A percentile compares a stretch with the other conserved stretches of the same genome.
phyloP scores from a whole-genome alignment of 2,329 filamentous ascomycete genomes.

The Raffaelea albimanens region DNA sequence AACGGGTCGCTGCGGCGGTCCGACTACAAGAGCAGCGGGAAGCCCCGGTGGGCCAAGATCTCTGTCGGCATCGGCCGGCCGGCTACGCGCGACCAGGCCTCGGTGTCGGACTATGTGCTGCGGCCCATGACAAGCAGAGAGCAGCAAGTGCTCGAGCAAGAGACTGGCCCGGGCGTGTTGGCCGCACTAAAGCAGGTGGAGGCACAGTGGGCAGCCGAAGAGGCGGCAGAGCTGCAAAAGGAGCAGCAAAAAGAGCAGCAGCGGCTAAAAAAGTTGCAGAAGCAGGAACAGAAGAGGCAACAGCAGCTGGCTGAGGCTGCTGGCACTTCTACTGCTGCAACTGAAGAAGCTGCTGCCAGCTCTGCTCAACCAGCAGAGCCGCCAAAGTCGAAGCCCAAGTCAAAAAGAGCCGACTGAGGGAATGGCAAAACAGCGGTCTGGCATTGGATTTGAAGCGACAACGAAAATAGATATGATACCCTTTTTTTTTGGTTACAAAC shows the following conservation, averaged over 20 bases:
- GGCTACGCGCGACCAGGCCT: constrained; percentile 50
- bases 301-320: too few species aligned
- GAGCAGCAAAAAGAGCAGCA: background rate
- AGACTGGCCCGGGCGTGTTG: constrained; percentile 42
- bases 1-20: constrained; percentile 36
- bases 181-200: constrained; percentile 38
- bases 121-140: constrained; percentile 50
- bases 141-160: constrained; percentile 37
- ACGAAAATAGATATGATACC: too few species aligned
- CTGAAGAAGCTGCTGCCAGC: too few species aligned
- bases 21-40: constrained; percentile 24
- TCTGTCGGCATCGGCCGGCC: constrained; percentile 86
- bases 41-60: constrained; percentile 47
- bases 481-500: too few species aligned
- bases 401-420: too few species aligned
- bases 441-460: too few species aligned
- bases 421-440: too few species aligned
- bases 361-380: too few species aligned
- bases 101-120: constrained; percentile 72
- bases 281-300: too few species aligned
- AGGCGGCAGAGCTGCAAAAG: background rate
- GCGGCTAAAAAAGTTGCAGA: background rate
- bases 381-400: too few species aligned
- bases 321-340: too few species aligned
- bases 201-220: constrained; percentile 21